Percentiles rank a stretch among this genome's conserved stretches.
Conservation (phyloP, 805 yeast genomes). For the Candida anglica region DNA sequence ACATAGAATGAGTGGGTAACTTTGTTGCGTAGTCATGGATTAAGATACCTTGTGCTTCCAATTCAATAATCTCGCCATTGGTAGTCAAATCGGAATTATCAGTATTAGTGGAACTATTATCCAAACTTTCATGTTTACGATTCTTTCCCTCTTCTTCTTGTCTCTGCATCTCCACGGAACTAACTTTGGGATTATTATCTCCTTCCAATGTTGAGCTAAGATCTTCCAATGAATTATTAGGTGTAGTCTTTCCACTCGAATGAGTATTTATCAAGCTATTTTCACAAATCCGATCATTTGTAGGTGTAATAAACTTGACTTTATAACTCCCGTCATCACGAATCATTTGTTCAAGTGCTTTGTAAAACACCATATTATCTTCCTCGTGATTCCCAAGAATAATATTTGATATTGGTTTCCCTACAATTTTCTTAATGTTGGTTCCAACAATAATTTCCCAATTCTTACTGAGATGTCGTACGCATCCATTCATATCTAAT, state of each 20-base stretch:
- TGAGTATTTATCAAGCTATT: background rate
- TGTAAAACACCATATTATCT: conserved; percentile 64
- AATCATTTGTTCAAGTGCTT: conserved; percentile 69
- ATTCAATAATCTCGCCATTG: conserved; percentile 60
- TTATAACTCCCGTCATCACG: conserved; percentile 72
- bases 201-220: no score
- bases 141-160: background rate
- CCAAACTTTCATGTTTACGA: conserved; percentile 2
- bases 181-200: background rate
- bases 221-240: conserved; percentile 19
- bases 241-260: conserved; percentile 19
- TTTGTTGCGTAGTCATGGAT: conserved; percentile 58
- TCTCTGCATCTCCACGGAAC: background rate
- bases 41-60: conserved; percentile 92
- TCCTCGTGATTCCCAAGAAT: conserved; percentile 56
- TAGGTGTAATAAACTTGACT: conserved; percentile 64
- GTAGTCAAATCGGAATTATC: conserved; percentile 38
- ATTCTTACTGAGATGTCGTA: conserved; percentile 67
- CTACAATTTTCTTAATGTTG: conserved; percentile 46
- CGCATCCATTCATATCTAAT: conserved; percentile 71
- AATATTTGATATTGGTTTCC: conserved; percentile 57
- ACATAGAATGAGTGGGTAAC: conserved; percentile 79
- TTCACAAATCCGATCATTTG: conserved; percentile 18
- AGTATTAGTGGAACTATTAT: background rate
- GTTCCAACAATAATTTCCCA: conserved; percentile 84